Conservation (phyloP, 129 eudicot genomes). For the Chrysanthemum seticuspe region DNA sequence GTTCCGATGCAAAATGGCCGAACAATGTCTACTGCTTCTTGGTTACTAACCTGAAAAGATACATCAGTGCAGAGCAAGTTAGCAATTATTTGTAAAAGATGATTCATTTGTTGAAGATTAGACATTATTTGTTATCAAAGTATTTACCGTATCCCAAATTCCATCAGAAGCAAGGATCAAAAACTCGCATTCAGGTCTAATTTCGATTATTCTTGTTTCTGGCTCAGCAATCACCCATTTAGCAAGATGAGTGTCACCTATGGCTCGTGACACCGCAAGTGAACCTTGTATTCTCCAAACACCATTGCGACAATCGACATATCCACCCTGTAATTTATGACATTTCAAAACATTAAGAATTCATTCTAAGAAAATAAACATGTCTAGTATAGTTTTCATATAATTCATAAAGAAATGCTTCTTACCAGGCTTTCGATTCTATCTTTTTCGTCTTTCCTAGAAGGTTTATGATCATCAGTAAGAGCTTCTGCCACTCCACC, state of each 20-base stretch:
- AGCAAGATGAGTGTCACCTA: constrained; percentile 72
- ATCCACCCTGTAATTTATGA: constrained; percentile 64
- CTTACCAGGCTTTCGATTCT: constrained; percentile 65
- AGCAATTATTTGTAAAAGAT: not conserved
- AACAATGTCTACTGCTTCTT: constrained; percentile 78
- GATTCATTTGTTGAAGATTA: not conserved
- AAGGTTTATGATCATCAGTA: constrained; percentile 78
- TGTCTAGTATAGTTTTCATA: not conserved
- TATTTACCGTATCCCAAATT: constrained; percentile 79
- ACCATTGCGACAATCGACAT: constrained; percentile 74
- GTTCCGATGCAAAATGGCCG: constrained; percentile 42
- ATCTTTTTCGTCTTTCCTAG: constrained; percentile 62
- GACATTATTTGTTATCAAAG: not conserved
- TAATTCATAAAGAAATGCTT: not conserved
- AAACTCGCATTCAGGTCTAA: constrained; percentile 65
- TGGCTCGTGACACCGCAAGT: constrained; percentile 85
- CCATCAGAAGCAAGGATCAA: constrained; percentile 91
- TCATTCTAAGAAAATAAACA: not conserved
- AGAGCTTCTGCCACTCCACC: constrained; percentile 88
- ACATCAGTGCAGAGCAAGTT: not conserved
- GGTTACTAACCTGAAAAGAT: constrained; percentile 69
- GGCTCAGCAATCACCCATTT: constrained; percentile 88
- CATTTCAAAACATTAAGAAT: constrained; percentile 18
- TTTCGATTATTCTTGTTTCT: constrained; percentile 48
- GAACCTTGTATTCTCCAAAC: constrained; percentile 95